These are phyloP conservation scores for Royoungia palumana DNA, from an alignment of 768 basidiomycete genomes.

Conservation along the genomic window DNA sequence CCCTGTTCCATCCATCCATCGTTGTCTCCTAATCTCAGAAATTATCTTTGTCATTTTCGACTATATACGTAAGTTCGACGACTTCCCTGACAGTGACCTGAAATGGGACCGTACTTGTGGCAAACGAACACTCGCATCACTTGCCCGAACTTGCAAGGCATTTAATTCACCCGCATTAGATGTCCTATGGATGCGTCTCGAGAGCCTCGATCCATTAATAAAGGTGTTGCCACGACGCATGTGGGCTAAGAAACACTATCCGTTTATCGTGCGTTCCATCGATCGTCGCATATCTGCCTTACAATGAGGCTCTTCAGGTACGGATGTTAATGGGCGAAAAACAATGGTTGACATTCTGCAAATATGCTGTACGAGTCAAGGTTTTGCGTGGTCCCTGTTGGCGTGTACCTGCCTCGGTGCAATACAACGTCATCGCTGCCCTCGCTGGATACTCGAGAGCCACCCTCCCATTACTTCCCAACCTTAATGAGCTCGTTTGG, in stretches of 20 bases:
- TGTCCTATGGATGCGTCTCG: slow-evolving; percentile 27
- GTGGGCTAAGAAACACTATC: slow-evolving; percentile 23
- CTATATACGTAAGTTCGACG: slow-evolving; percentile 20
- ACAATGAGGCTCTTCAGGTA: too few relatives aligned
- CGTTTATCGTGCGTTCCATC: slow-evolving; percentile 16
- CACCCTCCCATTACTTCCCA: slow-evolving; percentile 24
- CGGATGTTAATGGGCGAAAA: slow-evolving; percentile 24
- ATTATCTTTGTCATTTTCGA: slow-evolving; percentile 23
- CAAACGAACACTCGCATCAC: slow-evolving; percentile 23
- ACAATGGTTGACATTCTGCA: slow-evolving; percentile 25
- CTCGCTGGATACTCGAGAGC: slow-evolving; percentile 13
- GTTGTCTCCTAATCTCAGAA: slow-evolving; percentile 19
- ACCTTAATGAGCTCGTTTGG: slow-evolving; percentile 24
- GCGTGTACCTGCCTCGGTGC: slow-evolving; percentile 13
- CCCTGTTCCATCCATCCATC: slow-evolving; percentile 13
- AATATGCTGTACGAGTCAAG: slow-evolving; percentile 24
- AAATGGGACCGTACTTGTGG: slow-evolving; percentile 14
- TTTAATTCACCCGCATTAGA: slow-evolving; percentile 25
- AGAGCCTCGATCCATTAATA: slow-evolving; percentile 27
- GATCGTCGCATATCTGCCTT: background rate
- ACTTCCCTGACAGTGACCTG: slow-evolving; percentile 13
- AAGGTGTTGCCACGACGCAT: slow-evolving; percentile 23
- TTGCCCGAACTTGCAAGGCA: slow-evolving; percentile 26
- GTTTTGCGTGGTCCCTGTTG: slow-evolving; percentile 23
- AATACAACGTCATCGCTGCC: slow-evolving; percentile 16